Conservation (phyloP, 148 eudicot genomes). For the Fagopyrum esculentum region DNA sequence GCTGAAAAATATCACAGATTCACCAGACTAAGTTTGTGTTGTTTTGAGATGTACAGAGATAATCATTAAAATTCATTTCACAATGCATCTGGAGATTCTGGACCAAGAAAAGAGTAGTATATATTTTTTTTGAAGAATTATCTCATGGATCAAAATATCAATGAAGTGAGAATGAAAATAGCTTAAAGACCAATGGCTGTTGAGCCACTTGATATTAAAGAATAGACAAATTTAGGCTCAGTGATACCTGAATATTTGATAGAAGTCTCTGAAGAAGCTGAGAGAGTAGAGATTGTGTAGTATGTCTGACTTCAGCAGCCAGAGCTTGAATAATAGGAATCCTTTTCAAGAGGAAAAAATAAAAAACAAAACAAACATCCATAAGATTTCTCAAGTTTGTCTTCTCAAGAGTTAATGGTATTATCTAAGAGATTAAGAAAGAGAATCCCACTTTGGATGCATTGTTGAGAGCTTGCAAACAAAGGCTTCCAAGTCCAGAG, state of each 20-base stretch:
- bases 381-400: conserved; percentile 8
- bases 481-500: conserved; percentile 91
- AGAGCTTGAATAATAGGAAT: conserved; percentile 84
- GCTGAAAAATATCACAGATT: conserved; percentile 37
- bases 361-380: conserved; percentile 6
- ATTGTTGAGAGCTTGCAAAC: conserved; percentile 85
- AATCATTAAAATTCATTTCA: background rate
- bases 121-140: background rate
- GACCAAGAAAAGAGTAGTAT: background rate
- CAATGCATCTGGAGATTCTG: too few relatives aligned
- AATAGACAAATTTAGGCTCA: background rate
- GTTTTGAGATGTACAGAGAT: conserved; percentile 1
- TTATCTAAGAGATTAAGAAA: conserved; percentile 13
- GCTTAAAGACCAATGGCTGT: background rate
- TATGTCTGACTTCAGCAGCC: conserved; percentile 81
- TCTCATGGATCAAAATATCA: background rate
- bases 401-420: background rate
- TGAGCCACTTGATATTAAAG: background rate
- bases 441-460: conserved; percentile 84
- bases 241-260: conserved; percentile 81
- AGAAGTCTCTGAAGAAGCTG: conserved; percentile 95
- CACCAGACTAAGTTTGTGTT: background rate
- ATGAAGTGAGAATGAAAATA: conserved; percentile 1
- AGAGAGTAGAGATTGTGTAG: conserved; percentile 87
- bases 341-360: conserved; percentile 24